Evolutionary conservation across 208 protist genomes (phyloP).

Genomic region (Leishmania tropica): DNA sequence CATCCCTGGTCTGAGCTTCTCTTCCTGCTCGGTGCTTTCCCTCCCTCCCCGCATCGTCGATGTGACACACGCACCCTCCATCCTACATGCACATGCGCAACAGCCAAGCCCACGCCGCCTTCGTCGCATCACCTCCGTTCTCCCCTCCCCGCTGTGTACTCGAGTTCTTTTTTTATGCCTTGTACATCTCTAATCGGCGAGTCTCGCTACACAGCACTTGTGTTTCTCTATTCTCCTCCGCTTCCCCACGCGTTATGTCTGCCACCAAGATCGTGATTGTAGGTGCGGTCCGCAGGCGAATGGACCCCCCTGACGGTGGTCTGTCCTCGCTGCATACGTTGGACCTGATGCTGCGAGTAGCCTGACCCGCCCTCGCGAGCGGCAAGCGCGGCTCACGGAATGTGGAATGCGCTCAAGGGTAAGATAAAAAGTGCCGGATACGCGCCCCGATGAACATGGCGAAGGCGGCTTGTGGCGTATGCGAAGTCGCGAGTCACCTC

Average conservation of each 20-base stretch:
- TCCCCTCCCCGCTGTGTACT: neutral
- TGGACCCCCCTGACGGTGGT: constrained; percentile 52
- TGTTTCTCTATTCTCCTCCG: neutral
- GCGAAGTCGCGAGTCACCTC: constrained; percentile 29
- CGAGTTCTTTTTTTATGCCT: neutral
- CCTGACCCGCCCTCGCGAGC: constrained; percentile 35
- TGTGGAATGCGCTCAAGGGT: constrained; percentile 57
- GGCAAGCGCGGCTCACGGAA: constrained; percentile 47
- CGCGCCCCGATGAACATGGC: constrained; percentile 16
- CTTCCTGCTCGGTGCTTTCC: neutral
- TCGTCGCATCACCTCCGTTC: neutral
- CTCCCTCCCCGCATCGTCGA: neutral
- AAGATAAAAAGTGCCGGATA: constrained; percentile 56
- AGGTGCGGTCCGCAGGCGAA: constrained; percentile 47
- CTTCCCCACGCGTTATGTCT: constrained; percentile 1
- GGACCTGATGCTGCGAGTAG: constrained; percentile 39
- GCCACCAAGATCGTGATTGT: constrained; percentile 45
- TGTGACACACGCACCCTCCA: neutral
- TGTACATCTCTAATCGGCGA: neutral
- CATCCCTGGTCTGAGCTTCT: neutral
- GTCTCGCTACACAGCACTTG: neutral
- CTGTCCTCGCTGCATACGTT: constrained; percentile 37
- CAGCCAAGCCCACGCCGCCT: neutral
- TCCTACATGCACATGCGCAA: neutral
- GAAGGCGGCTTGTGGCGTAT: neutral